Conservation (phyloP, 2,329 filamentous ascomycete genomes). For the Talaromyces sp. region DNA sequence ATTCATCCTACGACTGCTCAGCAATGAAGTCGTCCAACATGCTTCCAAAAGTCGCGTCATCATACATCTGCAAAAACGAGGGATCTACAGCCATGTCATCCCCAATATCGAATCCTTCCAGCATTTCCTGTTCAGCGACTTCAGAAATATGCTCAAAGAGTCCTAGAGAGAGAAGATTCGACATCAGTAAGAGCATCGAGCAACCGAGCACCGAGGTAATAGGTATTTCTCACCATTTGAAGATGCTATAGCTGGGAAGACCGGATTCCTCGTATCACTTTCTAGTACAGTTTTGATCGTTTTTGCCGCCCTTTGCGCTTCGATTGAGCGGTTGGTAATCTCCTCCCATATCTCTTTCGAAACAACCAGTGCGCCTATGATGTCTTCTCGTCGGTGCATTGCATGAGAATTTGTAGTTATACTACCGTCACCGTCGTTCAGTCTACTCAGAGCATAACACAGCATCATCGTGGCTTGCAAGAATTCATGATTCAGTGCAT, state of each 20-base stretch:
- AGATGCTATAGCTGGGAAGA: background rate
- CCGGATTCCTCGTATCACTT: background rate
- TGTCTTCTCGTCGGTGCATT: constrained; percentile 7
- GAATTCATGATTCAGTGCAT: constrained; percentile 16
- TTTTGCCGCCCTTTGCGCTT: constrained; percentile 14
- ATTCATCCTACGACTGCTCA: constrained; percentile 18
- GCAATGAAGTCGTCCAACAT: constrained; percentile 13
- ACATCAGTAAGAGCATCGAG: background rate
- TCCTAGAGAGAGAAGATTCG: background rate
- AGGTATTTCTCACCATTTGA: background rate
- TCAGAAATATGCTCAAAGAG: background rate
- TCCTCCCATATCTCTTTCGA: constrained; percentile 15
- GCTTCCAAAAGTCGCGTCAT: constrained; percentile 9
- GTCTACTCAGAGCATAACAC: constrained; percentile 16
- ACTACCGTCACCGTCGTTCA: background rate
- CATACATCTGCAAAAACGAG: constrained; percentile 2
- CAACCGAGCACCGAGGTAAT: background rate
- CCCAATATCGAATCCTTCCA: background rate
- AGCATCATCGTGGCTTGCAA: constrained; percentile 19
- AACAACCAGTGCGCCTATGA: constrained; percentile 10
- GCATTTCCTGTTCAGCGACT: background rate
- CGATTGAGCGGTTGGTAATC: constrained; percentile 1
- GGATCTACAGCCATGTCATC: background rate
- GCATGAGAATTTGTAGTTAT: background rate
- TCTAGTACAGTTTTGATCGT: constrained; percentile 10